Conservation (phyloP, 257 asterid species). For the Rehmannia glutinosa region DNA sequence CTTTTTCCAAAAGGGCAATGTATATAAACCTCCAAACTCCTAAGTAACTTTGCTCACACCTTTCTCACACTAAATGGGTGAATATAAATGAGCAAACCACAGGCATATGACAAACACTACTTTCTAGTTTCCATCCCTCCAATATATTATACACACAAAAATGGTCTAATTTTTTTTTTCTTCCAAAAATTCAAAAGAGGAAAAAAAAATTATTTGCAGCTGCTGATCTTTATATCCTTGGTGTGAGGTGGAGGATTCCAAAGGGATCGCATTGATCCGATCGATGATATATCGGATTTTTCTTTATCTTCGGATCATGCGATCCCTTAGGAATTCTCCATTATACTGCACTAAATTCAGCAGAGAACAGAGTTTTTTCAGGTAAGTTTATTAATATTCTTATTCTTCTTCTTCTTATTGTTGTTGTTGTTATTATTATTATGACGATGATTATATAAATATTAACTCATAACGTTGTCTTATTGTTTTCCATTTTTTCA, state of each 20-base stretch:
- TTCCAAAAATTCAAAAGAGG: neutral
- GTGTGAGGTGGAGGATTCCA: constrained; percentile 52
- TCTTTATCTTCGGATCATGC: constrained; percentile 34
- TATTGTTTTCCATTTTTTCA: too few relatives aligned
- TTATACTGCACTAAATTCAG: constrained; percentile 21
- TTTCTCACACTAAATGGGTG: constrained; percentile 30
- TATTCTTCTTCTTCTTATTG: neutral
- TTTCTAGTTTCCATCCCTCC: constrained; percentile 15
- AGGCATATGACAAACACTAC: too few relatives aligned
- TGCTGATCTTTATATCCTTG: constrained; percentile 1
- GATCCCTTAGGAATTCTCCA: constrained; percentile 55
- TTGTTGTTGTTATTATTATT: too few relatives aligned
- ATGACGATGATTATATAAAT: neutral
- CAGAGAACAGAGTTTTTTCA: neutral
- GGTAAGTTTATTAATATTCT: constrained; percentile 4
- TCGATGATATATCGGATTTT: neutral
- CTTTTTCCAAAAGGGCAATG: constrained; percentile 12
- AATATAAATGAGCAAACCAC: constrained; percentile 37
- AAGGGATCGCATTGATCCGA: constrained; percentile 72
- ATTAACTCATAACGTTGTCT: too few relatives aligned
- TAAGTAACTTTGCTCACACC: constrained; percentile 20
- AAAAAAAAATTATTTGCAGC: neutral
- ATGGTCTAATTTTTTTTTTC: neutral
- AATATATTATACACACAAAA: neutral
- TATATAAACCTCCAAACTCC: constrained; percentile 22